Base-by-base conservation (phyloP, 164 flowering plant genomes). In the Euptelea pleiosperma region DNA sequence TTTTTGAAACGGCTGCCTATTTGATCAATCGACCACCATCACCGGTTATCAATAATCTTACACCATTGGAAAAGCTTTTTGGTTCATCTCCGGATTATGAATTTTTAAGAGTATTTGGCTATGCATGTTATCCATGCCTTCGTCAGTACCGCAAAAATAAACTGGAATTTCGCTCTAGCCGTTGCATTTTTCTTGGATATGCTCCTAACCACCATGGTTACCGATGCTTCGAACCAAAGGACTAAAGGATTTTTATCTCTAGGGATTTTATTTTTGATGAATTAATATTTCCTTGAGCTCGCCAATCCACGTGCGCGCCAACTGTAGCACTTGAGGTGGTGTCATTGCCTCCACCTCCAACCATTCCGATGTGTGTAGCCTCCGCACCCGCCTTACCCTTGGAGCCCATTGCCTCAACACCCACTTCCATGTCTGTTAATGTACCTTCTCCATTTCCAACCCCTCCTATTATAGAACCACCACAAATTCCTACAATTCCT, bases 181-280 rank as follows among this genome's bases (percentile, higher is more conserved):
- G 8, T 1, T 64, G 62, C 35, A 15, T 64, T 3, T 64, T 64
- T 8, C 9, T 64, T 1, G 50, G 68, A 1, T 64, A 57, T 35
- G 47, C 33, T 6, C n/a, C 50, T 15, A 34, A 21, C 3, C 48
- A 64, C n/a, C 31, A 37, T 15, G 62, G 61, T 2, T 3, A 64
- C 12, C 0, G 12, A 8, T 57, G 62, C 8, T 6, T 40, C 6
- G 40, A 64, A 12, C 6, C 28, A 2, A 0, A 9, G 19, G 6
- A 48, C 0, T n/a, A n/a, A n/a, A n/a, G 6, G 16, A 10, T n/a
- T n/a, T n/a, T n/a, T 47, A 16, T 15, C 2, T 43, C 0, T 57
- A 30, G 57, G 1, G 9, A 48, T 57, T 51, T 48, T 4, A 12
- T 40, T 10, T 64, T 64, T 57, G 47, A 54, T 63, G 55, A 63